phyloP scores from a whole-genome alignment of 495 filamentous ascomycete genomes.

The Neurospora sp. region DNA sequence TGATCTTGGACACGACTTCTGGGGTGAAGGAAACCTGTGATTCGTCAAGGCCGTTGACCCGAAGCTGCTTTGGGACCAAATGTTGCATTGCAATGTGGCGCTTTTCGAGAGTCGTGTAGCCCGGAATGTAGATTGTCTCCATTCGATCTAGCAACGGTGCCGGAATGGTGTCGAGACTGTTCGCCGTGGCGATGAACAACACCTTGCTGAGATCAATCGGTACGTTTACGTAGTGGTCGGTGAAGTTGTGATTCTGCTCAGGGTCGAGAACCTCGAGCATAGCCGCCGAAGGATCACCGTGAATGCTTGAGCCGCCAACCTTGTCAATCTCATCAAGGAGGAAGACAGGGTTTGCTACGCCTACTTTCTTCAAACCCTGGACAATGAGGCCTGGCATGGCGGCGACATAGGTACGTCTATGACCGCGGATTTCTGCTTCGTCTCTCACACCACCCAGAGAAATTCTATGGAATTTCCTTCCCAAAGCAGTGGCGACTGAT shows the following conservation, averaged over 20 bases:
- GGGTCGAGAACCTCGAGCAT: slow-evolving; percentile 98
- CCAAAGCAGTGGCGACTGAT: slow-evolving; percentile 82
- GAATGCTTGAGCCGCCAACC: slow-evolving; percentile 80
- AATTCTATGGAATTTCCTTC: slow-evolving; percentile 93
- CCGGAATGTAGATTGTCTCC: slow-evolving; percentile 86
- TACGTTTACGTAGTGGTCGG: slow-evolving; percentile 93
- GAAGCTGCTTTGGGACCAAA: slow-evolving; percentile 88
- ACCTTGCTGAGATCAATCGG: slow-evolving; percentile 95
- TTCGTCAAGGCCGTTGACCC: slow-evolving; percentile 59
- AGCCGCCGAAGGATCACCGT: slow-evolving; percentile 95
- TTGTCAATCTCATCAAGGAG: slow-evolving; percentile 99
- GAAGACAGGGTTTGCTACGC: slow-evolving; percentile 92
- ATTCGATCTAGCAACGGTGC: slow-evolving; percentile 91
- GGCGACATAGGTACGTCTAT: slow-evolving; percentile 93
- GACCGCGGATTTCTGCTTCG: slow-evolving; percentile 94
- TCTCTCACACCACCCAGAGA: slow-evolving; percentile 93
- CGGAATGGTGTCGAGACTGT: slow-evolving; percentile 91
- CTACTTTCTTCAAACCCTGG: slow-evolving; percentile 90
- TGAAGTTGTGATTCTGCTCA: slow-evolving; percentile 92
- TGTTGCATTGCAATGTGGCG: slow-evolving; percentile 89
- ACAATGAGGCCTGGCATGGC: slow-evolving; percentile 97
- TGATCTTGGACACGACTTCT: slow-evolving; percentile 86
- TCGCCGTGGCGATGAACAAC: slow-evolving; percentile 97
- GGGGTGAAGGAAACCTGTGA: slow-evolving; percentile 66
- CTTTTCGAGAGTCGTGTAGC: slow-evolving; percentile 98